Evolutionary conservation across 768 basidiomycete species (phyloP).

Genomic region (Candolleomyces eurysporus): DNA sequence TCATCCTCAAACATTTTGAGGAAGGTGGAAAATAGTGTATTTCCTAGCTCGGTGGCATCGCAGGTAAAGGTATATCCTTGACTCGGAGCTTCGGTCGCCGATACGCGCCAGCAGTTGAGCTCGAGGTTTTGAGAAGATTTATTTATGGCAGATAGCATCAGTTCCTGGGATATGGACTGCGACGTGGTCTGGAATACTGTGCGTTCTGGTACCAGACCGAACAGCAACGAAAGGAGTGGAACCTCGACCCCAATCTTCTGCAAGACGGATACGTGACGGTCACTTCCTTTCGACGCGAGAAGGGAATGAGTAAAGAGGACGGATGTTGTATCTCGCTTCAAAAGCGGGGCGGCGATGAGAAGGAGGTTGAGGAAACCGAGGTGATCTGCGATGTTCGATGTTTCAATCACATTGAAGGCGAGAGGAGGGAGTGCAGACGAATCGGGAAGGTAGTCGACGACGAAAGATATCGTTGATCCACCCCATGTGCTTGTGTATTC

Average conservation of each 20-base stretch:
- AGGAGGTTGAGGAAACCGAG: conserved; percentile 47
- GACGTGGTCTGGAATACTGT: conserved; percentile 2
- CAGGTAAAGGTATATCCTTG: neutral
- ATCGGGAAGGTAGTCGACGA: conserved; percentile 25
- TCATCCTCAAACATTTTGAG: conserved; percentile 44
- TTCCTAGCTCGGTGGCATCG: conserved; percentile 26
- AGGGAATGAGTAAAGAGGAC: conserved; percentile 44
- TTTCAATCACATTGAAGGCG: conserved; percentile 45
- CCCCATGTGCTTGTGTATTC: conserved; percentile 37
- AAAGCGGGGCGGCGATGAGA: conserved; percentile 33
- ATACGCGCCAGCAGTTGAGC: conserved; percentile 1
- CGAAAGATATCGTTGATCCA: conserved; percentile 26
- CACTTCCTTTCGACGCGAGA: conserved; percentile 14
- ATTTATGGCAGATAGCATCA: neutral
- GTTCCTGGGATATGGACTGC: conserved; percentile 1
- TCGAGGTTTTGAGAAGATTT: neutral
- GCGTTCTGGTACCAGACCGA: conserved; percentile 1
- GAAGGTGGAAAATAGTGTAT: conserved; percentile 42
- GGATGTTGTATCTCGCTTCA: conserved; percentile 26
- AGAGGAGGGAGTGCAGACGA: conserved; percentile 26
- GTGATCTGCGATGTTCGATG: conserved; percentile 50
- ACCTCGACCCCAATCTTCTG: conserved; percentile 8
- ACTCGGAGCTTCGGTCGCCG: neutral
- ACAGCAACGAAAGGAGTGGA: conserved; percentile 12
- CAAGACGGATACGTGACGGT: conserved; percentile 4